Evolutionary conservation across 805 yeast genomes (phyloP).

Genomic region (Saccharomyces eubayanus): DNA sequence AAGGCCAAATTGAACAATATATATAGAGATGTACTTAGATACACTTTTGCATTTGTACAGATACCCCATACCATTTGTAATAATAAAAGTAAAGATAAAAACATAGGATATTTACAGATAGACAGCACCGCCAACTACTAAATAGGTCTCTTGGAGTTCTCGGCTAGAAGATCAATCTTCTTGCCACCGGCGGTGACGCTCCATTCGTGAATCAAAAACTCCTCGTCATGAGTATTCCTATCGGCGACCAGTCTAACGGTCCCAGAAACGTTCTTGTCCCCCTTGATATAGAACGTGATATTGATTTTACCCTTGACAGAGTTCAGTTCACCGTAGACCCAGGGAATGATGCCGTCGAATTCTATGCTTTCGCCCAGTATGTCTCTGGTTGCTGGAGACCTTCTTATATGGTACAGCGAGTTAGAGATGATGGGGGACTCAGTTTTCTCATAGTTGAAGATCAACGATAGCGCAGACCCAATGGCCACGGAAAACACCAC

Average conservation of each 20-base stretch:
- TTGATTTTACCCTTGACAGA: constrained; percentile 77
- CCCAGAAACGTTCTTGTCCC: constrained; percentile 48
- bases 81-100: background rate
- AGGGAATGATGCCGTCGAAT: constrained; percentile 63
- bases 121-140: background rate
- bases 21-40: background rate
- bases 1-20: constrained; percentile 25
- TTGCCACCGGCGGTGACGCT: constrained; percentile 43
- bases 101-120: background rate
- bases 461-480: constrained; percentile 49
- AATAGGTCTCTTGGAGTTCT: constrained; percentile 21
- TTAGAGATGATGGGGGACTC: constrained; percentile 84
- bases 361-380: constrained; percentile 68
- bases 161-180: constrained; percentile 42
- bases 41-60: background rate
- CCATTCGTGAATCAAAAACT: constrained; percentile 59
- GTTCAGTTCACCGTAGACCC: constrained; percentile 80
- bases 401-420: constrained; percentile 74
- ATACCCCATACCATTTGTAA: background rate
- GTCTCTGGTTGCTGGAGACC: constrained; percentile 57
- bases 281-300: constrained; percentile 61
- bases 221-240: constrained; percentile 49
- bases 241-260: constrained; percentile 60
- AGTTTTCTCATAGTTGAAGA: constrained; percentile 89
- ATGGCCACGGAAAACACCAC: constrained; percentile 45